Percentiles rank a stretch among this genome's conserved stretches.
phyloP scores from a whole-genome alignment of 495 filamentous ascomycete genomes.

The Rostrohypoxylon terebratum region DNA sequence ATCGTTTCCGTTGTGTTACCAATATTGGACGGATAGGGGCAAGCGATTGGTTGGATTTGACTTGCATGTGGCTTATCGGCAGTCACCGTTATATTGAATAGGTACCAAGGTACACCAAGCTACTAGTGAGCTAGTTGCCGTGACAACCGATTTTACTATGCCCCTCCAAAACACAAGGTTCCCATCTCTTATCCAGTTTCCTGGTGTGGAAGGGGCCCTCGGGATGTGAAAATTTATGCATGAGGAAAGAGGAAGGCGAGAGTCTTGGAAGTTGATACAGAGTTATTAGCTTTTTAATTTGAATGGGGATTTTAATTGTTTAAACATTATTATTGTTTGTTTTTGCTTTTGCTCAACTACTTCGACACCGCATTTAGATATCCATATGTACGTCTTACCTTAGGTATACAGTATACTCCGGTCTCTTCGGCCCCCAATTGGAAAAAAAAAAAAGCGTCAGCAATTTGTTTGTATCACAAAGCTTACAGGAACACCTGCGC shows the following conservation, averaged over 20 bases:
- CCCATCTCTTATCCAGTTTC: conserved; percentile 9
- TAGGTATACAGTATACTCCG: background rate
- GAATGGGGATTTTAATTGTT: background rate
- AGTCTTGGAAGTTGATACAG: conserved; percentile 1
- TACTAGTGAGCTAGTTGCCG: conserved; percentile 22
- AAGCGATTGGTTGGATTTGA: background rate
- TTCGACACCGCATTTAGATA: background rate
- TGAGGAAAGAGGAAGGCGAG: background rate
- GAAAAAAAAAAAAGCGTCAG: conserved; percentile 13
- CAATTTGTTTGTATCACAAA: conserved; percentile 45
- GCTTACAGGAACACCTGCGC: conserved; percentile 7
- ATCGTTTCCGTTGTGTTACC: background rate
- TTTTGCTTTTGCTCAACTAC: background rate
- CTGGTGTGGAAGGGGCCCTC: background rate
- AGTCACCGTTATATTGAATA: conserved; percentile 28
- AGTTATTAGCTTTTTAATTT: background rate
- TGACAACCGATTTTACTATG: conserved; percentile 24
- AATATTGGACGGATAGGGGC: background rate
- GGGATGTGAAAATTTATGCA: background rate
- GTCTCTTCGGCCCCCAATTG: conserved; percentile 5
- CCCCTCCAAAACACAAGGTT: conserved; percentile 34
- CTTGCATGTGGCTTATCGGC: conserved; percentile 10
- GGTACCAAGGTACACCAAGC: background rate
- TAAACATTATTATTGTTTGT: background rate
- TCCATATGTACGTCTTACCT: background rate